Base-by-base conservation (phyloP, 352 stramenopile species). In the Phytophthora quininea region DNA sequence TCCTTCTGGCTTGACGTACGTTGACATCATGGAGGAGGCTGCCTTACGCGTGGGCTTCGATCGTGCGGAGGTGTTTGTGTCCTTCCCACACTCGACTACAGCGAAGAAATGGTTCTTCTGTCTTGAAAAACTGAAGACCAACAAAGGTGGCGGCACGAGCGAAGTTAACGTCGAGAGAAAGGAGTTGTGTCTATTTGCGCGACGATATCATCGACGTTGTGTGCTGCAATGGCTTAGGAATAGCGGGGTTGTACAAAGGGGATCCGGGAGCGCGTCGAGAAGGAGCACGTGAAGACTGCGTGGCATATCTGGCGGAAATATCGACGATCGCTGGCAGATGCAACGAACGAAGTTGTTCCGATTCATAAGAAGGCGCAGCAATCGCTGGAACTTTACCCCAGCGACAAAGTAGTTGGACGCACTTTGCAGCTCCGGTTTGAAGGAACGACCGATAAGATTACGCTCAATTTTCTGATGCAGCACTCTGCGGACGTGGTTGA, bases 101-200 rank as follows among this genome's bases (percentile, higher is more conserved):
- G 83, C 83, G 10, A 90, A 91, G 56, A 93, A 95, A 38, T 95
- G 87, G 87, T 95, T 83, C 62, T 76, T 95, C 1, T 79, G 69
- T 58, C 46, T 76, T 37, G 67, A 76, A 61, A 79, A 79, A 6
- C 37, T 56, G 6, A 66, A 48, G 38, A 55, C 9, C 38, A 50
- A 43, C 15, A 24, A n/a, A 24, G 10, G 43, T 24, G 27, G 56
- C 31, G 46, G 37, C 43, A 29, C 50, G 79, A 6, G 59, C 67
- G 9, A 54, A 40, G 5, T n/a, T 9, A 6, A 9, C n/a, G 8
- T 43, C 42, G 19, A 49, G 4, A 48, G 58, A 46, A 43, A 64
- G 10, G 53, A 78, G 24, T 14, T 74, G 31, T 93, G 85, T 64
- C 58, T 85, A 5, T 93, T 92, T 72, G 85, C 74, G 31, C 75